phyloP scores from a whole-genome alignment of 805 yeast genomes.

The Cyberlindnera suaveolens region DNA sequence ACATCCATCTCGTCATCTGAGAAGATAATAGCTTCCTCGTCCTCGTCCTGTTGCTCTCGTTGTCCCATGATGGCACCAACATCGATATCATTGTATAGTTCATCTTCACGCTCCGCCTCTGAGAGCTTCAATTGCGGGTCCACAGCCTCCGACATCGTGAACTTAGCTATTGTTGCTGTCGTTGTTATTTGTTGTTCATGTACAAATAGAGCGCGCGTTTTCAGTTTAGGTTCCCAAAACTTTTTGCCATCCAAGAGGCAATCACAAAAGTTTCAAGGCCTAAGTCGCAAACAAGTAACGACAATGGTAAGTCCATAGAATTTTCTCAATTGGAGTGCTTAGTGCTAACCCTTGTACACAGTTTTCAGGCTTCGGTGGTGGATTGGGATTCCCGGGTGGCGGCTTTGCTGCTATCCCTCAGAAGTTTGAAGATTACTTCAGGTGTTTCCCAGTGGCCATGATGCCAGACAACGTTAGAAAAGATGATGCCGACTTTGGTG shows the following conservation, averaged over 20 bases:
- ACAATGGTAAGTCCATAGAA: background rate
- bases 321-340: too few species aligned
- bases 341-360: constrained; percentile 2
- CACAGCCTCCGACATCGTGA: constrained; percentile 3
- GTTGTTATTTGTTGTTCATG: background rate
- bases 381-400: constrained; percentile 15
- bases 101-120: constrained; percentile 3
- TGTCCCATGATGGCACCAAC: constrained; percentile 23
- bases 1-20: constrained; percentile 12
- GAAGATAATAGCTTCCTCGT: background rate
- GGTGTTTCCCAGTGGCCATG: constrained; percentile 89
- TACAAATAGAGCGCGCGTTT: background rate
- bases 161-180: background rate
- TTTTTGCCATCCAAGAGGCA: background rate
- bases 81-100: constrained; percentile 26
- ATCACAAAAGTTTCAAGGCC: too few species aligned
- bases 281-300: too few species aligned
- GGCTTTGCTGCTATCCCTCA: constrained; percentile 31
- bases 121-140: constrained; percentile 5
- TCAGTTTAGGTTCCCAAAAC: background rate
- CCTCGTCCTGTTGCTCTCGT: constrained; percentile 10
- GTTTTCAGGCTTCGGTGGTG: constrained; percentile 34
- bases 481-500: constrained; percentile 85
- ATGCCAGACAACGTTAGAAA: constrained; percentile 65
- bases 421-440: constrained; percentile 75